Percentiles rank a stretch among this genome's conserved stretches.
phyloP scores from a whole-genome alignment of 441 rosid genomes.

The Bocquillonia castaneifolia region DNA sequence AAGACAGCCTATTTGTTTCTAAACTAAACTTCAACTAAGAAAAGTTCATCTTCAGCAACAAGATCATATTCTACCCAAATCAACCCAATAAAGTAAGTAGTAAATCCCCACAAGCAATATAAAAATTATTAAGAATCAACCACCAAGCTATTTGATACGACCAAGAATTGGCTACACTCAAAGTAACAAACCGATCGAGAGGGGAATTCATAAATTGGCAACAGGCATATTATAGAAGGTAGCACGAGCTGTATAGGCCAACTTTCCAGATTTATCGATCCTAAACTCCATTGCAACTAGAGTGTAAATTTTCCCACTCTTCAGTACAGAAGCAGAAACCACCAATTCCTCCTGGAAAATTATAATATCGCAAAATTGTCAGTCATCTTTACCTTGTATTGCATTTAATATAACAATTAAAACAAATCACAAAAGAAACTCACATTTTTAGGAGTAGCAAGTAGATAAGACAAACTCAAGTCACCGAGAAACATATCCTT shows the following conservation, averaged over 20 bases:
- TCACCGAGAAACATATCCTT: constrained; percentile 65
- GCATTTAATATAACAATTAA: not conserved
- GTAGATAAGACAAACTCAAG: constrained; percentile 63
- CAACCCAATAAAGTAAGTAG: too few relatives aligned
- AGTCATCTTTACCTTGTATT: not conserved
- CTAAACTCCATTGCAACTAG: constrained; percentile 53
- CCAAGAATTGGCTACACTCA: too few relatives aligned
- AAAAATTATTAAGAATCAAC: too few relatives aligned
- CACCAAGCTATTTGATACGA: too few relatives aligned
- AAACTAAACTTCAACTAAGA: too few relatives aligned
- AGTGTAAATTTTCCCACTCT: constrained; percentile 66
- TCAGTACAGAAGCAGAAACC: constrained; percentile 55
- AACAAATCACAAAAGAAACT: not conserved
- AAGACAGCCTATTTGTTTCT: too few relatives aligned
- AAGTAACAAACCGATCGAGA: not conserved
- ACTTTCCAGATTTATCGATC: constrained; percentile 46
- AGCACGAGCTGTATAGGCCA: constrained; percentile 49
- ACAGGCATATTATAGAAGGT: constrained; percentile 49
- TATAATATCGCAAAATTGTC: not conserved
- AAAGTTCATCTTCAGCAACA: too few relatives aligned
- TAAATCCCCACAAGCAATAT: too few relatives aligned
- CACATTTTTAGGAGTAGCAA: constrained; percentile 35
- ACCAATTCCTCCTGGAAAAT: constrained; percentile 41
- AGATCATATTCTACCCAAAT: too few relatives aligned
- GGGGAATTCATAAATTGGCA: constrained; percentile 45